These are phyloP conservation scores for Paracoccidioides brasiliensis DNA, from an alignment of 2,329 filamentous ascomycete genomes.

Conservation along the genomic window DNA sequence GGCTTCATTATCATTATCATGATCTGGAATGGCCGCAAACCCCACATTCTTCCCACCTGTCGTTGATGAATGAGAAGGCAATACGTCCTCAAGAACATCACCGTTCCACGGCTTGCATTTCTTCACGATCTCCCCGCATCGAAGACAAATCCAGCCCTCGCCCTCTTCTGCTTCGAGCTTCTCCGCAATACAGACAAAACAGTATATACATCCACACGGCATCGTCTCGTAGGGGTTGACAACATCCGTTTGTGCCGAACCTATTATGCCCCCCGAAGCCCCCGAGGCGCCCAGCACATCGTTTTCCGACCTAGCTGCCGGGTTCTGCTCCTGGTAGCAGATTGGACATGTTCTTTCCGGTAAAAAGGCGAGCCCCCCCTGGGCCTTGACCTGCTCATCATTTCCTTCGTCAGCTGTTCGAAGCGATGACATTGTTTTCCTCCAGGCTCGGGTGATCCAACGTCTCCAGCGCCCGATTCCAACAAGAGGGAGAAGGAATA, in stretches of 20 bases:
- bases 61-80: slow-evolving; percentile 14
- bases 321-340: slow-evolving; percentile 88
- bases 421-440: slow-evolving; percentile 58
- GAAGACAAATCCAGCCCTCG: slow-evolving; percentile 81
- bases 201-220: slow-evolving; percentile 85
- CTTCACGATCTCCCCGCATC: slow-evolving; percentile 72
- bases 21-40: slow-evolving; percentile 21
- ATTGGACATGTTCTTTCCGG: slow-evolving; percentile 93
- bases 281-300: slow-evolving; percentile 55
- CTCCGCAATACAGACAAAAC: slow-evolving; percentile 88
- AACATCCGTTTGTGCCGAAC: slow-evolving; percentile 80
- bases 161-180: slow-evolving; percentile 85
- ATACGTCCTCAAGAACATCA: slow-evolving; percentile 52
- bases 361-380: slow-evolving; percentile 69
- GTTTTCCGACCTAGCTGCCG: slow-evolving; percentile 54
- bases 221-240: slow-evolving; percentile 92
- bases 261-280: slow-evolving; percentile 63
- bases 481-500: slow-evolving; percentile 92
- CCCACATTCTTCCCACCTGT: slow-evolving; percentile 30
- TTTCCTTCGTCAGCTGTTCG: slow-evolving; percentile 37
- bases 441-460: slow-evolving; percentile 79
- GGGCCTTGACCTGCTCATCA: slow-evolving; percentile 38
- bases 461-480: slow-evolving; percentile 86
- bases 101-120: slow-evolving; percentile 86
- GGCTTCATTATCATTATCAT: neutral